A percentile compares a stretch with the other conserved stretches of the same genome.
These are phyloP conservation scores for Brassica napus DNA, from an alignment of 345 rosid species.

Conservation along the genomic window DNA sequence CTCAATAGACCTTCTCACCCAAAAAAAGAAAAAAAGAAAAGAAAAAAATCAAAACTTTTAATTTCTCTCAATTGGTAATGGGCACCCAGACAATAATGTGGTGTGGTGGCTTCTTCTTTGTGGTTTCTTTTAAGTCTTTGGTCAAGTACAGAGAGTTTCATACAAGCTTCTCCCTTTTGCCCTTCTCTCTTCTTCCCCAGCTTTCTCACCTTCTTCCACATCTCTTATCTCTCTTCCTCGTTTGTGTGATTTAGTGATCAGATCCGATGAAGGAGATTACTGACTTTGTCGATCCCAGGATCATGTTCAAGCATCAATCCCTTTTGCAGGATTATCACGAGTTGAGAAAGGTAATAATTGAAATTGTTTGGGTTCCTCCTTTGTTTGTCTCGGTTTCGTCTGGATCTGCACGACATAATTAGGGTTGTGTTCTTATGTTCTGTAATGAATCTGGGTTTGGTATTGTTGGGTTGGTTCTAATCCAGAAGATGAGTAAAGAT, in stretches of 20 bases:
- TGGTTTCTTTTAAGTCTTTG: slow-evolving; percentile 67
- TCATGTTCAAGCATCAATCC: slow-evolving; percentile 49
- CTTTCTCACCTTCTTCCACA: not conserved
- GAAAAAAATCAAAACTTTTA: slow-evolving; percentile 31
- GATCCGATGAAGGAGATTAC: slow-evolving; percentile 52
- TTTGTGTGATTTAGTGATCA: slow-evolving; percentile 3
- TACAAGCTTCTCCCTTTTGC: slow-evolving; percentile 49
- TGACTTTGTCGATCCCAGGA: slow-evolving; percentile 46
- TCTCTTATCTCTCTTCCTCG: not conserved
- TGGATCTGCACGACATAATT: slow-evolving; percentile 40
- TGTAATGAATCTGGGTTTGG: slow-evolving; percentile 16
- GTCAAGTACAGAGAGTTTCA: slow-evolving; percentile 57
- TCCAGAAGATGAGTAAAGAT: too few species aligned
- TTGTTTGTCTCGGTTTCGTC: slow-evolving; percentile 23
- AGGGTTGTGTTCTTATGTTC: not conserved
- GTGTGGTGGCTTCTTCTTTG: slow-evolving; percentile 60
- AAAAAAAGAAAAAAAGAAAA: slow-evolving; percentile 4
- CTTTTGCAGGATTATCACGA: slow-evolving; percentile 61
- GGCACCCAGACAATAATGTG: slow-evolving; percentile 56
- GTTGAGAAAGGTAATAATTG: slow-evolving; percentile 49
- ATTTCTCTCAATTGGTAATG: slow-evolving; percentile 20
- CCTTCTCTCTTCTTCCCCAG: not conserved
- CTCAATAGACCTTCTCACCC: not conserved
- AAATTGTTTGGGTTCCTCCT: slow-evolving; percentile 13
- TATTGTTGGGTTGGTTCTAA: too few species aligned